Evolutionary conservation across 208 protist species (phyloP), one percentile per base, ranked within the genome.

Genomic region (Wallacemonas sp.): DNA sequence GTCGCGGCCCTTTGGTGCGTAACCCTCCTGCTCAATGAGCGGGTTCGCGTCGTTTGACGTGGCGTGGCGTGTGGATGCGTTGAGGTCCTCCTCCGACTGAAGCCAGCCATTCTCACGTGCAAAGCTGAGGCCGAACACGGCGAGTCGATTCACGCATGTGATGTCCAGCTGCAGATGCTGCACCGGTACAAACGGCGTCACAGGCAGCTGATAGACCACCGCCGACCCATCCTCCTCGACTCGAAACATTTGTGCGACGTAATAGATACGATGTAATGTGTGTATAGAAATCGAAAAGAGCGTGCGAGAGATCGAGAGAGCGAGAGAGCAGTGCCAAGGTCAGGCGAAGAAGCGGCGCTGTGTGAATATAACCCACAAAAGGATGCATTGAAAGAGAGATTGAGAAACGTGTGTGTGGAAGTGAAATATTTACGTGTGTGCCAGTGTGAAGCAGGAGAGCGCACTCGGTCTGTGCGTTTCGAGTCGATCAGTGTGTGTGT

Each of bases 41-140:
- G 52, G 56, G 2, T 34, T 46, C 6, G 48, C 55, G n/a, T 71
- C 64, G 60, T 56, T 68, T 16, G 26, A 36, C 23, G 30, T 23
- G 32, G 56, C n/a, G 38, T 39, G 32, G 19, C 64, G 71, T 30
- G 72, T 70, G 11, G 65, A 56, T 19, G 57, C 41, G 11, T 23
- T 34, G 17, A 76, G 41, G 27, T 79, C 76, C 30, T 68, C 61
- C 24, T 58, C 29, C 1, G 72, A 68, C 43, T 84, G 74, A 60
- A 82, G 64, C 85, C 85, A 92, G n/a, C 81, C 81, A 24, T 74
- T 73, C 58, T 92, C 85, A 11, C 76, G 71, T 1, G 81, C 81
- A 55, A 85, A 83, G 19, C 68, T 65, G 26, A 92, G 64, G 54
- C 74, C 70, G 61, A 81, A 84, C 63, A 81, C 83, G 27, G 76